phyloP scores from a whole-genome alignment of 2,329 filamentous ascomycete species.

The Neopestalotiopsis sp. region DNA sequence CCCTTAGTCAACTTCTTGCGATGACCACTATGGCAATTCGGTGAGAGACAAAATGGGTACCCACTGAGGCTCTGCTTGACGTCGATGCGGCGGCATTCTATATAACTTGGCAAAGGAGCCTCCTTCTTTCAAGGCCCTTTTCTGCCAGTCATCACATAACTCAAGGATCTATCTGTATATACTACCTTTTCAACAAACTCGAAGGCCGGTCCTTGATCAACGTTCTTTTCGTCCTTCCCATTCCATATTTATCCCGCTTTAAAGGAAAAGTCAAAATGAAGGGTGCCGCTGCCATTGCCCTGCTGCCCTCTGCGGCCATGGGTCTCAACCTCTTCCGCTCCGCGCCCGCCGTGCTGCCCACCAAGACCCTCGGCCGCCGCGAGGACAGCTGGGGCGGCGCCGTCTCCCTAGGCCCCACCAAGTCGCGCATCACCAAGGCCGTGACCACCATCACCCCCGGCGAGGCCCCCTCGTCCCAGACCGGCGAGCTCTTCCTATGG shows the following conservation, averaged over 20 bases:
- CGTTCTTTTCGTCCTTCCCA: neutral
- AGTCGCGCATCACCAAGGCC: slow-evolving; percentile 17
- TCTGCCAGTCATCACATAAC: neutral
- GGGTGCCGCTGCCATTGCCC: neutral
- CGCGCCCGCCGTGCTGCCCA: neutral
- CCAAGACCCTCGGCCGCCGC: slow-evolving; percentile 11
- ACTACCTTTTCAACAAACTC: neutral
- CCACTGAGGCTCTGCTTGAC: neutral
- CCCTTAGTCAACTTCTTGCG: neutral
- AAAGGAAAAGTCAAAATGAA: neutral
- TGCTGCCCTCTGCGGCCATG: slow-evolving; percentile 12
- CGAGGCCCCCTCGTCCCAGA: neutral
- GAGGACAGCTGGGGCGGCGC: slow-evolving; percentile 17
- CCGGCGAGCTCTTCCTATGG: slow-evolving; percentile 12
- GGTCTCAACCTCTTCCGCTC: slow-evolving; percentile 15
- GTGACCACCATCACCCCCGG: slow-evolving; percentile 10
- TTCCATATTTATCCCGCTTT: neutral
- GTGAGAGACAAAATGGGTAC: neutral
- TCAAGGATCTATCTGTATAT: neutral
- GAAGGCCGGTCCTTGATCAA: slow-evolving; percentile 5
- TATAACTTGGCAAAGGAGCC: neutral
- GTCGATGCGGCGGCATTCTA: neutral
- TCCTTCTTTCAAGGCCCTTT: no score
- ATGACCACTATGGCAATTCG: neutral
- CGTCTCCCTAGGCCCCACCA: slow-evolving; percentile 16